These are phyloP conservation scores for Panicum miliaceum DNA, from an alignment of 176 grass and related monocot genomes.

Conservation along the genomic window DNA sequence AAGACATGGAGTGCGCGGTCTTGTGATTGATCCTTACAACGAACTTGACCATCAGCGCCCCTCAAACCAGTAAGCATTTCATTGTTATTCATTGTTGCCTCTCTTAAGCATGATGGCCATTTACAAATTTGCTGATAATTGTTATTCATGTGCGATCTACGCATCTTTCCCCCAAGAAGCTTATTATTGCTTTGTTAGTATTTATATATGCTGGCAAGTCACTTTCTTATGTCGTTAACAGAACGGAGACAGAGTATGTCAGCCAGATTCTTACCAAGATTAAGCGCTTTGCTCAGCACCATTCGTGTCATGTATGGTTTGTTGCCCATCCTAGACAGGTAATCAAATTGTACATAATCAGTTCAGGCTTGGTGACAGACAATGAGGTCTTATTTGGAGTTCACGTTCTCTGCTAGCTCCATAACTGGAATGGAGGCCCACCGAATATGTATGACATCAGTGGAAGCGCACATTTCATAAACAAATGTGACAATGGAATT, in stretches of 20 bases:
- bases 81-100: not conserved
- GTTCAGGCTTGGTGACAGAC: not conserved
- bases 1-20: slow-evolving; percentile 84
- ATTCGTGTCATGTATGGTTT: slow-evolving; percentile 99
- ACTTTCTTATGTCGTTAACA: slow-evolving; percentile 46
- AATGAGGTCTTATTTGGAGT: slow-evolving; percentile 38
- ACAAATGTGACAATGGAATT: slow-evolving; percentile 99
- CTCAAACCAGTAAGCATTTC: slow-evolving; percentile 66
- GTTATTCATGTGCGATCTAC: not conserved
- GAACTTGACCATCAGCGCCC: slow-evolving; percentile 96
- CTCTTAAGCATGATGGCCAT: not conserved
- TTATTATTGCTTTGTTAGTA: not conserved
- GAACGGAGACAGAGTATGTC: slow-evolving; percentile 96
- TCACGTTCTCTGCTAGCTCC: slow-evolving; percentile 59
- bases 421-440: slow-evolving; percentile 79
- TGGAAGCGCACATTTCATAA: slow-evolving; percentile 98
- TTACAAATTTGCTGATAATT: slow-evolving; percentile 10
- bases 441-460: slow-evolving; percentile 98
- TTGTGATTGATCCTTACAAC: slow-evolving; percentile 98
- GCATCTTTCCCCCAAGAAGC: slow-evolving; percentile 1
- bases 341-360: slow-evolving; percentile 30
- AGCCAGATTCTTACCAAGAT: slow-evolving; percentile 91
- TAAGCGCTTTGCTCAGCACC: slow-evolving; percentile 95
- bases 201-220: slow-evolving; percentile 3
- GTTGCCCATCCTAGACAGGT: slow-evolving; percentile 99